These are phyloP conservation scores for Aureobasidium sp. DNA, from an alignment of 2,329 filamentous ascomycete species.

Conservation along the genomic window DNA sequence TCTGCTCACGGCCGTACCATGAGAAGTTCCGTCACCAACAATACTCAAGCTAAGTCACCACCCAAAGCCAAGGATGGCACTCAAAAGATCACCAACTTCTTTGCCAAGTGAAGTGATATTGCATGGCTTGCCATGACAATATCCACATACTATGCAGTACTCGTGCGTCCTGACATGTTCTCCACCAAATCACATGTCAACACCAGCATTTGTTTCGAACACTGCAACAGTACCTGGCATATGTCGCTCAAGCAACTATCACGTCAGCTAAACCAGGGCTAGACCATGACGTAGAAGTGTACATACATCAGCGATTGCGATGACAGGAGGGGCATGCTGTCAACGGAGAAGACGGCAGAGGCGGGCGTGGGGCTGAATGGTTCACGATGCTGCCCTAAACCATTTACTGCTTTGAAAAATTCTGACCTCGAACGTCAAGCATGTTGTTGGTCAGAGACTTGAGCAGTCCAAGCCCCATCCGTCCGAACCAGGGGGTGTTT, in stretches of 20 bases:
- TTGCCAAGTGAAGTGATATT: slow-evolving; percentile 34
- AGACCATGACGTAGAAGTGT: background rate
- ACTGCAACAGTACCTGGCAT: background rate
- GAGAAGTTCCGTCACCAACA: slow-evolving; percentile 50
- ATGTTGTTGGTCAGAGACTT: background rate
- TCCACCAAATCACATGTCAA: background rate
- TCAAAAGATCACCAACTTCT: slow-evolving; percentile 51
- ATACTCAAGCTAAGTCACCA: slow-evolving; percentile 37
- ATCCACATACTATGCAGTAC: background rate
- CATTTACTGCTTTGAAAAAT: background rate
- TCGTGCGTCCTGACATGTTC: background rate
- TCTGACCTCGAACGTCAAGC: background rate
- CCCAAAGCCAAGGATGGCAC: slow-evolving; percentile 40
- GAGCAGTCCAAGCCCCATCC: background rate
- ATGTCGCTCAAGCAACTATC: background rate
- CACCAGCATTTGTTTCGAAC: background rate
- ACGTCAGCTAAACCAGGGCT: background rate
- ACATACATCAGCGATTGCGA: background rate
- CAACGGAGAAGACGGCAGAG: background rate
- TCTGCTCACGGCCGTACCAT: slow-evolving; percentile 32
- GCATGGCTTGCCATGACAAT: background rate
- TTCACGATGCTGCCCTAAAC: background rate
- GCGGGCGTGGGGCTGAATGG: background rate
- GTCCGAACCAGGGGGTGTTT: background rate
- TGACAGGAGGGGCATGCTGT: background rate